Base-by-base conservation (phyloP, 2,329 filamentous ascomycete genomes). In the Arthroderma uncinatum region DNA sequence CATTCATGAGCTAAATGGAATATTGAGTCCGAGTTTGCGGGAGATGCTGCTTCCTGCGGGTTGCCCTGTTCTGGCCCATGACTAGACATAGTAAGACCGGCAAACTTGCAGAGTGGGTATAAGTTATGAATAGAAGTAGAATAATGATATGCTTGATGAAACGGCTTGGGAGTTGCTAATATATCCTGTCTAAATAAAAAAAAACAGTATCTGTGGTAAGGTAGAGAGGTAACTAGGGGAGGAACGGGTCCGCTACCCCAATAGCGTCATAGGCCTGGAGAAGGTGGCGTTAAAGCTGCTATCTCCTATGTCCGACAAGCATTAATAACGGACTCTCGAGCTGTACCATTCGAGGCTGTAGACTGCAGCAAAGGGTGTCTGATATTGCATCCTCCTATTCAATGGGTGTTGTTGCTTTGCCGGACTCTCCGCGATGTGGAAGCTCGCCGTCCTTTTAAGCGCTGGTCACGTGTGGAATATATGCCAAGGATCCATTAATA, bases 1-100 rank as follows among this genome's bases (percentile, higher is more conserved):
- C 19, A 69, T 65, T 72, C 71, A 56, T 62, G 64, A 14, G 70
- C 66, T 8, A 68, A 65, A 57, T 74, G 72, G 64, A 71, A 73
- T 28, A 65, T 57, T 23, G 65, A 63, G 5, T 60, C 61, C 12
- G 65, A 64, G 37, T 63, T 66, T 16, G 60, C 60, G 14, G 60
- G 58, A 39, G 59, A 62, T 14, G 59, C 48, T 37, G 60, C 25
- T 33, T 36, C 36, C 52, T 40, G 52, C 6, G 30, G 19, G 52
- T 6, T 25, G n/a, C 19, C 19, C 42, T 28, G 42, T 19, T 10
- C 5, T 9, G 36, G 23, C 1, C n/a, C 8, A 39, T 9, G 52
- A 4, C 52, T 12, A 54, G 33, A 39, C 52, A 54, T 37, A 14
- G n/a, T 40, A 25, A 21, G 23, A 19, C 30, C 10, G 9, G 19